Evolutionary conservation across 768 basidiomycete genomes (phyloP), one percentile per base, ranked within the genome.

Genomic region (Cubamyces lactineus): DNA sequence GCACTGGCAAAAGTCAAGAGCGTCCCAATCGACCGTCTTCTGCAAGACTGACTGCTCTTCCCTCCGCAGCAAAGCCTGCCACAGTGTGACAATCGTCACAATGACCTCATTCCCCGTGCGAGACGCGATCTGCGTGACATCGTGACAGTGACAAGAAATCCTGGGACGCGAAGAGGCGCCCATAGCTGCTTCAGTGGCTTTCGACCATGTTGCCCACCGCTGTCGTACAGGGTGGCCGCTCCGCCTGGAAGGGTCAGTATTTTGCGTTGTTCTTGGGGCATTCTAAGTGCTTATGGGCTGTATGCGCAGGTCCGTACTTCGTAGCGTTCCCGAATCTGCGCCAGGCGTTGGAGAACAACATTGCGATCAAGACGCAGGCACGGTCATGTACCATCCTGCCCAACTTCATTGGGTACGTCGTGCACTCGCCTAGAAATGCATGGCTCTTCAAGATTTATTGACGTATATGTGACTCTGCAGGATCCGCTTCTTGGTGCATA

Each of bases 321-420:
- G 90, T 95, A 53, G 85, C 94, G 19, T 98, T 98, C 76, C 92
- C 94, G 3, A 91, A 92, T 69, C 79, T 98, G 60, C 83, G 86
- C 30, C 86, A 95, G 43, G 89, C 96, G 2, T 77, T 93, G 58
- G 78, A 86, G 62, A 87, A 88, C 74, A 92, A 92, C 74, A 80
- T 85, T n/a, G 86, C 94, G 0, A 94, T 99, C 70, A 84, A 85
- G 69, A 99, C 96, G 0, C 84, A 93, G 61, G 93, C 93, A 1
- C 79, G 96, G 62, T 79, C 91, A 12, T 98, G 95, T 67, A 97
- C 96, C 9, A 90, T 99, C 72, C 80, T 99, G 2, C 96, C 96
- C 0, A 95, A 93, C 67, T 98, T 96, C 68, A 94, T 98, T 51
- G 96, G 96, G 94, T 95, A 69, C 62, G 89, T 74, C 28, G 15